These are phyloP conservation scores for Aspergillus fructus DNA, from an alignment of 2,329 filamentous ascomycete genomes.

Conservation along the genomic window DNA sequence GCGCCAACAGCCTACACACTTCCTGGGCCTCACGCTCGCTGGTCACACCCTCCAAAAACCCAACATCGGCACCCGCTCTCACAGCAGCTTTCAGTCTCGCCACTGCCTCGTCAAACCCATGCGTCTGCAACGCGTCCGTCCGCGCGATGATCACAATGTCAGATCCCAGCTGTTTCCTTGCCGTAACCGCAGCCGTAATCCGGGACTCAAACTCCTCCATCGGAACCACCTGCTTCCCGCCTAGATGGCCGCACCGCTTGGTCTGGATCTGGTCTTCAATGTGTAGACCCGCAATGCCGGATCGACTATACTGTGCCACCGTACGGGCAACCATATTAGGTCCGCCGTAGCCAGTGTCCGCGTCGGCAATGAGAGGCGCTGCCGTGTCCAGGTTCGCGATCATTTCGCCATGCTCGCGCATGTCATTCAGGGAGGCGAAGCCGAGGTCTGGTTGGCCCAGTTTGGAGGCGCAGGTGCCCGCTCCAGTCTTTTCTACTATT, in stretches of 20 bases:
- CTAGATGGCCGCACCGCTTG: constrained; percentile 43
- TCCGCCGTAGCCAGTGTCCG: constrained; percentile 56
- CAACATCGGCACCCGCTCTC: constrained; percentile 40
- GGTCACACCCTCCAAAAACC: constrained; percentile 43
- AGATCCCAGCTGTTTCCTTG: constrained; percentile 34
- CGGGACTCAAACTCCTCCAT: constrained; percentile 35
- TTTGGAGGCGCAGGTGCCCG: constrained; percentile 60
- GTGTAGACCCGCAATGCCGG: constrained; percentile 57
- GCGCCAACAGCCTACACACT: constrained; percentile 37
- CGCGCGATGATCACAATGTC: constrained; percentile 47
- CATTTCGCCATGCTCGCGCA: constrained; percentile 64
- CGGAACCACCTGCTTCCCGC: constrained; percentile 40
- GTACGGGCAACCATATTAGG: constrained; percentile 48
- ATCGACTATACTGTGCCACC: constrained; percentile 50
- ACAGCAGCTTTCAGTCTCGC: constrained; percentile 38
- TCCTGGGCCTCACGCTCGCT: constrained; percentile 36
- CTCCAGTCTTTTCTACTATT: constrained; percentile 55
- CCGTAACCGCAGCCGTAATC: constrained; percentile 37
- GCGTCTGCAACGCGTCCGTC: constrained; percentile 38
- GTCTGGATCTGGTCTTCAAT: constrained; percentile 57
- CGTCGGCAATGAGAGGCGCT: constrained; percentile 60
- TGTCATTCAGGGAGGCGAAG: constrained; percentile 61
- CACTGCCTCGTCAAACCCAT: constrained; percentile 44
- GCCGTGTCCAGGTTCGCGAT: constrained; percentile 59
- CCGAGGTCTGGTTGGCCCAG: constrained; percentile 65